Base-by-base conservation (phyloP, 1,284 basidiomycete genomes). In the Trichosporon faecale region DNA sequence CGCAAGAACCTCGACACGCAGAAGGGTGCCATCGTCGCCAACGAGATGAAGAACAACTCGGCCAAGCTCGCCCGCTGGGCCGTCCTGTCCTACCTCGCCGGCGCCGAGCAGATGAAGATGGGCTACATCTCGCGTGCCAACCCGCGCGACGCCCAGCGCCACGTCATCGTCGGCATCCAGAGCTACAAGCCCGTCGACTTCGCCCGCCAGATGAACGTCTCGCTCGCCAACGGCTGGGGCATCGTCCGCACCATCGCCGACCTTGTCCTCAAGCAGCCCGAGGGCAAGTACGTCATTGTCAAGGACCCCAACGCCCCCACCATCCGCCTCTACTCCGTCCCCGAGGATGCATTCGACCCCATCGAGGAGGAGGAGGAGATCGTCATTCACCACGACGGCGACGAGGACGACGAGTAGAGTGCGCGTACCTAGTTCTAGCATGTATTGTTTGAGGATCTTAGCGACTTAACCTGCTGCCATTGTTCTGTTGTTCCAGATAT, bases 1-100 rank as follows among this genome's bases (percentile, higher is more conserved):
- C 90, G 95, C 65, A 88, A 91, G 65, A 97, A 97, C 84, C 87
- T 99, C 66, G 97, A 99, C 84, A 90, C 92, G 8, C 95, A 98
- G 84, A 90, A 95, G 71, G 97, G 97, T 78, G 97, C 97, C 2
- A 96, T 99, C 60, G 94, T 99, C 70, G 95, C 97, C 63, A 97
- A 94, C 55, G 97, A 99, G 87, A 98, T 99, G 97, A 99, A 99
- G 88, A 99, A 99, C 86, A 99, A 99, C 86, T 94, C 91, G 79
- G 95, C 91, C 86, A 99, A 99, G 85, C 88, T 99, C 66, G 95
- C 96, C 21, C 92, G 96, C 80, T 99, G 96, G 93, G 91, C 97
- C 0, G 92, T 98, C 35, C 95, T 98, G 86, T 93, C 92, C 80
- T 88, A 98, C 68, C 87, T 99, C 55, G 95, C 97, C 64, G 97